Base-by-base conservation (phyloP, 1,284 basidiomycete genomes). In the Apiotrichum porosum region DNA sequence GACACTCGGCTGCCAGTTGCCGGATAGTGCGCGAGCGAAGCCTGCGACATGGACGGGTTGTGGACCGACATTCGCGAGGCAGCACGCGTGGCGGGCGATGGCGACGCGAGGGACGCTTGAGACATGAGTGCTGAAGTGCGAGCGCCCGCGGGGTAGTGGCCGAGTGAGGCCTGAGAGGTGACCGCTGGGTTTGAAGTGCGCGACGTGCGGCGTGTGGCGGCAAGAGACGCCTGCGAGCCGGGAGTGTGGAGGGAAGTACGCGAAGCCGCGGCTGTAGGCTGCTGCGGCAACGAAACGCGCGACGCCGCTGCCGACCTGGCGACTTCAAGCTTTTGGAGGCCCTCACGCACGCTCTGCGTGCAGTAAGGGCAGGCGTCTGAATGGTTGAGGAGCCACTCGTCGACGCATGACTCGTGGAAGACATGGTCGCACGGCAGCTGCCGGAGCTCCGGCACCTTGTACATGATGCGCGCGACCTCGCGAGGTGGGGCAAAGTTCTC, bases 341-440 rank as follows among this genome's bases (percentile, higher is more conserved):
- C 38, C 9, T 53, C 53, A 36, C 52, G 47, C n/a, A 65, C 61
- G 10, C 50, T 43, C 22, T 54, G 51, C 46, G 61, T 63, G 52
- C 67, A 69, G 43, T 57, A 61, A 2, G 67, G 67, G 46, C 67
- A 69, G 22, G 53, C 54, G 9, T 56, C 60, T 14, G 60, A 58
- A 30, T 62, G 60, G 21, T 51, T 46, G 15, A 49, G 39, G 24
- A 69, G 49, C 67, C 67, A 69, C 37, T 62, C 47, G 49, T 69
- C 67, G 13, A 69, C 62, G 39, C 67, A 69, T 17, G 49, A 52
- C 10, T 60, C 56, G 50, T 69, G 68, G 47, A 60, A 69, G 23
- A 64, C 52, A 44, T 69, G 68, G 22, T 50, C 54, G 41, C 68
- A 69, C 3, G 56, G 52, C 35, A 69, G 42, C 32, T 52, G 47